Conservation (phyloP, 306 rosid species). For the Carpinus fangiana region DNA sequence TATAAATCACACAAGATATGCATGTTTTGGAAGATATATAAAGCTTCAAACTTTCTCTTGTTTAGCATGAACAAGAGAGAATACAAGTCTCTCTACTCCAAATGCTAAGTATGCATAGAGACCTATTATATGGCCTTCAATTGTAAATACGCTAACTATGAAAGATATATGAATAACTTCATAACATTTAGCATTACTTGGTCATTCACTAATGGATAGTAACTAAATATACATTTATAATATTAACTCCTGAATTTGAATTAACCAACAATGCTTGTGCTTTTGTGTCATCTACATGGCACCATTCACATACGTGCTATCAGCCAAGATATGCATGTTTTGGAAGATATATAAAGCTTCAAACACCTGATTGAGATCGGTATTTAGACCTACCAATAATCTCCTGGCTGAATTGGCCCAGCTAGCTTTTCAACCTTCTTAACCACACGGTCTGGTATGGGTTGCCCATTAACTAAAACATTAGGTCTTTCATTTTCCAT, state of each 20-base stretch:
- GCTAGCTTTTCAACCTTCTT: constrained; percentile 52
- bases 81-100: background rate
- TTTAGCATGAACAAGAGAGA: background rate
- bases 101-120: background rate
- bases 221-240: background rate
- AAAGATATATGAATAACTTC: background rate
- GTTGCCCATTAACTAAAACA: constrained; percentile 47
- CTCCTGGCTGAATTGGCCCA: constrained; percentile 50
- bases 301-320: background rate
- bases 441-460: constrained; percentile 29
- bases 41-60: background rate
- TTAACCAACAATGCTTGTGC: background rate
- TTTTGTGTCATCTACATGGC: background rate
- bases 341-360: background rate
- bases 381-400: constrained; percentile 43
- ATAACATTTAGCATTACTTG: background rate
- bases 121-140: background rate
- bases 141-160: background rate
- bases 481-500: constrained; percentile 29
- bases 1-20: no score
- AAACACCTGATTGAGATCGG: background rate
- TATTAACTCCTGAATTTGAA: background rate
- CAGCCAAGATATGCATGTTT: background rate
- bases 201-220: background rate
- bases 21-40: no score